These are phyloP conservation scores for Picea abies DNA, from an alignment of 83 land plant genomes.

Conservation along the genomic window DNA sequence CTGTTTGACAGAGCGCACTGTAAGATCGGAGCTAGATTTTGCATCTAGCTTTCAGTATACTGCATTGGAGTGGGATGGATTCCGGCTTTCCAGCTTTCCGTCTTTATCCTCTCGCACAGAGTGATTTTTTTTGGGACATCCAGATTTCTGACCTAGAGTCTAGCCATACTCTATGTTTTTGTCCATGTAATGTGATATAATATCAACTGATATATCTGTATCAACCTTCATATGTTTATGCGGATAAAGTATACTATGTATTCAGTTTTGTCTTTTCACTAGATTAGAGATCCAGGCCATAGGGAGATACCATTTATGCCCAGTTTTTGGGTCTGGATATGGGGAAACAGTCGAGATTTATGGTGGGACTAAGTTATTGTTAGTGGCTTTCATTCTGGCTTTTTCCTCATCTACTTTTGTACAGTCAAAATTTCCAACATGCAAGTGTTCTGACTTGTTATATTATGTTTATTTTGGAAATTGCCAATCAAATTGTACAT, in stretches of 20 bases:
- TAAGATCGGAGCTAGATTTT: too few species aligned
- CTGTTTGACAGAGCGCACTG: too few species aligned
- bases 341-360: not conserved
- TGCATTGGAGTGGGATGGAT: too few species aligned
- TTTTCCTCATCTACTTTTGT: slow-evolving; percentile 4
- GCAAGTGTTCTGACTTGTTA: slow-evolving; percentile 2
- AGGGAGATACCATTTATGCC: not conserved
- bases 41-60: too few species aligned
- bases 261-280: not conserved
- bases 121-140: slow-evolving; percentile 2
- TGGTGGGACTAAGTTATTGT: not conserved
- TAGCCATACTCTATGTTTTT: not conserved
- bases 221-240: slow-evolving; percentile 14
- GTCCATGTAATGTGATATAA: slow-evolving; percentile 12
- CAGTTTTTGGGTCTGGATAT: slow-evolving; percentile 10
- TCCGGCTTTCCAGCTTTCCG: not conserved
- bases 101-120: not conserved
- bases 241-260: not conserved
- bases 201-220: slow-evolving; percentile 15
- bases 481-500: slow-evolving; percentile 7
- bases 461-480: slow-evolving; percentile 2
- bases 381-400: not conserved
- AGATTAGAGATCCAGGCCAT: slow-evolving; percentile 1
- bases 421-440: not conserved
- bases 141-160: not conserved